phyloP scores from a whole-genome alignment of 306 rosid species.

The Lupinus albus region DNA sequence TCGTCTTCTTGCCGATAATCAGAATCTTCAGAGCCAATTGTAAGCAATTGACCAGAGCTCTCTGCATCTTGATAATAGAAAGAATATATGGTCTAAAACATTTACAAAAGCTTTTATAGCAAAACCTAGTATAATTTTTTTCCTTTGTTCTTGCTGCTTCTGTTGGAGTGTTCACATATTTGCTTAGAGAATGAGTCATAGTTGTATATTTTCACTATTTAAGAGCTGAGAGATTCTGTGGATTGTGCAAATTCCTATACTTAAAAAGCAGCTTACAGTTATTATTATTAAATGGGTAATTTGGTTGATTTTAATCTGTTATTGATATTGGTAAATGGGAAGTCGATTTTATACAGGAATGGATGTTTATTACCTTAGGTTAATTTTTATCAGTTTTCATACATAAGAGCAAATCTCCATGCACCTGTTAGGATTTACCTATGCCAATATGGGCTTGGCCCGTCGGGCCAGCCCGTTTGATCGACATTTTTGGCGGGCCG shows the following conservation, averaged over 20 bases:
- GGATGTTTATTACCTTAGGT: neutral
- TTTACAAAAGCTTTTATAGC: too few species aligned
- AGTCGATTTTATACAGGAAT: constrained; percentile 26
- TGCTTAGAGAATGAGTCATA: constrained; percentile 30
- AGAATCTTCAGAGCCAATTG: constrained; percentile 74
- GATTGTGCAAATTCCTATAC: constrained; percentile 22
- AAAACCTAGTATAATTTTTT: constrained; percentile 18
- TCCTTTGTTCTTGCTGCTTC: constrained; percentile 28
- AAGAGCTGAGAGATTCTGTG: constrained; percentile 1
- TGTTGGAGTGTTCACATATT: constrained; percentile 8
- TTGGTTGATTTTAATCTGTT: constrained; percentile 1
- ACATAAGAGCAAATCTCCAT: neutral
- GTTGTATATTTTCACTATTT: constrained; percentile 23
- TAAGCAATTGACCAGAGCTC: constrained; percentile 60
- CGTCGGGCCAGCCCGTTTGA: too few species aligned
- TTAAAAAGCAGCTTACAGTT: constrained; percentile 34
- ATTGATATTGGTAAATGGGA: neutral
- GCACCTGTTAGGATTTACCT: neutral
- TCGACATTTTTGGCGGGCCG: too few species aligned
- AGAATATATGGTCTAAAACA: constrained; percentile 46
- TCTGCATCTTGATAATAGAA: constrained; percentile 50
- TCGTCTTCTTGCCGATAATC: constrained; percentile 81
- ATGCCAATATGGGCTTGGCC: too few species aligned
- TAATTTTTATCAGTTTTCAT: constrained; percentile 14
- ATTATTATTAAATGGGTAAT: constrained; percentile 10